Base-by-base conservation (phyloP, 2,329 filamentous ascomycete genomes). In the Stenocarpella maydis region DNA sequence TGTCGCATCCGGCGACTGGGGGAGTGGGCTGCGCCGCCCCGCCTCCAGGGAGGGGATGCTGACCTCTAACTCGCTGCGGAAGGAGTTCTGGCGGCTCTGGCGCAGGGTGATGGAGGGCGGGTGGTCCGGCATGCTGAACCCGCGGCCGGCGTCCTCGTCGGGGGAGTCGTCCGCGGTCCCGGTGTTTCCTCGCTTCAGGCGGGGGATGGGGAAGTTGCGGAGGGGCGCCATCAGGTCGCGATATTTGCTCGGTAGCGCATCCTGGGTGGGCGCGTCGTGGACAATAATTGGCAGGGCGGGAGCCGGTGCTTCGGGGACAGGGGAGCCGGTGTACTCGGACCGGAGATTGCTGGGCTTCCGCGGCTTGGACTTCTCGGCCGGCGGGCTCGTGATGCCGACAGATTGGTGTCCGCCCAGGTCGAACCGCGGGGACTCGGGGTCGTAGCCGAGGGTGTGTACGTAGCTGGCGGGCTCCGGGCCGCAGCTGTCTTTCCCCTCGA, bases 401-500 rank as follows among this genome's bases (percentile, higher is more conserved):
- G 71, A 71, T 37, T 74, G 74, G 19, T 70, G 67, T 28, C 74
- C 70, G 34, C 70, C 68, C 9, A 73, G 49, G 1, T 71, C 73
- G 8, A 64, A 67, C 43, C 74, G 60, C 3, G 74, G 73, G 1
- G 72, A 61, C 2, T 65, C 68, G 15, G 71, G 66, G 55, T 74
- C 58, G 9, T 69, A 50, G 19, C 72, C 72, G 43, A 73, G 71
- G 21, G 74, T 77, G 55, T 75, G 72, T 15, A 75, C 73, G 49
- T 78, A 78, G 7, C 71, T 75, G 15, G 75, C 74, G 1, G 78
- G 75, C 1, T 80, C 67, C 10, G 78, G 77, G 4, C 76, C 75
- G 2, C 77, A 77, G 15, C 80, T 78, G 55, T 78, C 74, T 54
- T 72, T 72, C 10, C 72, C 75, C 24, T 72, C 75, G 34, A 75